Evolutionary conservation across 768 basidiomycete genomes (phyloP), one percentile per base, ranked within the genome.

Genomic region (Strobilomyces confusus): DNA sequence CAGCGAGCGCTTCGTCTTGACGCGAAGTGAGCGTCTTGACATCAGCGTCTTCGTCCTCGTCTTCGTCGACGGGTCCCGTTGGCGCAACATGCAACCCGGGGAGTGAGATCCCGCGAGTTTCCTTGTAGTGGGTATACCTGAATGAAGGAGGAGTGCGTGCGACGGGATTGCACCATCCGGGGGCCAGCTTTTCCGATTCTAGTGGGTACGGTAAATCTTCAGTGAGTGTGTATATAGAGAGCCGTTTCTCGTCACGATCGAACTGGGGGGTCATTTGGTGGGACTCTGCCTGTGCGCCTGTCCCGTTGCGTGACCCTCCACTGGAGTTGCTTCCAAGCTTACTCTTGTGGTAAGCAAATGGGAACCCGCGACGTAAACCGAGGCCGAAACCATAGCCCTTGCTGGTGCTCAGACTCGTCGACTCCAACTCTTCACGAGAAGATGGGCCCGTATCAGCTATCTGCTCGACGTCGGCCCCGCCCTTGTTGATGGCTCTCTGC

Each of bases 1-100:
- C 77, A 29, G 73, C 72, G 26, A 75, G 73, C 19, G 75, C 40
- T 53, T 68, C 69, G 49, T 58, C 63, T 45, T 62, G 70, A 54
- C 65, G 60, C 20, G 68, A 65, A 19, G 60, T 64, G 26, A 71
- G 63, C 17, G 65, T 70, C 47, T 64, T 66, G 41, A 63, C 58
- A 55, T 69, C 71, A 15, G 62, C 58, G 45, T 71, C 69, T 45
- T 63, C 66, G 32, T 52, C 59, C 43, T 50, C 58, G 46, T 48
- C 44, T 41, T 55, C 63, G 46, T 64, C 62, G 8, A 56, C 40
- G 12, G 48, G 48, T 36, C 58, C 68, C 33, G 40, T 30, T 4
- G 25, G 33, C 6, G 57, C 56, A 26, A 48, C 37, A 38, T 25
- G 57, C 23, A 69, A 30, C 48, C 57, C 67, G 1, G 69, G 63